These are phyloP conservation scores for Tylopilus sp. DNA, from an alignment of 768 basidiomycete genomes.

Conservation along the genomic window DNA sequence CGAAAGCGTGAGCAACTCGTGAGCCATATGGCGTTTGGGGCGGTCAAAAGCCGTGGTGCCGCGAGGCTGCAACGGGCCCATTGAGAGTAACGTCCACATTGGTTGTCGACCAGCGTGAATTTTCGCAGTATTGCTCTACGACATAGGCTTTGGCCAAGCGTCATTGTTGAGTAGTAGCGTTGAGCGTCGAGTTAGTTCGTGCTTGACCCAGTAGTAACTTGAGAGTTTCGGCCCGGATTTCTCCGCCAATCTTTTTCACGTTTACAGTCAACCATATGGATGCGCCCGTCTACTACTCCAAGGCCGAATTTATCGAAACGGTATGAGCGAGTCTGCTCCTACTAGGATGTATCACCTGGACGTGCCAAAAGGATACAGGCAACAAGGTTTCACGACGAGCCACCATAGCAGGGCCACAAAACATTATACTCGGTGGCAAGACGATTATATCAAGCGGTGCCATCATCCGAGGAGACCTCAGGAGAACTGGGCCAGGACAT, in stretches of 20 bases:
- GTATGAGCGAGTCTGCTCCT: conserved; percentile 38
- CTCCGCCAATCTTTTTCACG: neutral
- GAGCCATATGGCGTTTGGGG: neutral
- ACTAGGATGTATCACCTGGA: neutral
- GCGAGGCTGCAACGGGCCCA: neutral
- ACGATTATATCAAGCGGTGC: conserved; percentile 89
- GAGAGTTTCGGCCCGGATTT: neutral
- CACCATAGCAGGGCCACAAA: conserved; percentile 89
- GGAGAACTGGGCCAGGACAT: conserved; percentile 86
- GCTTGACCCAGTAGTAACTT: too few species aligned
- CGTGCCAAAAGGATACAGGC: conserved; percentile 70
- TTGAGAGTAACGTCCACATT: conserved; percentile 6
- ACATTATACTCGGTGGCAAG: conserved; percentile 96
- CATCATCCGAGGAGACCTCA: conserved; percentile 90
- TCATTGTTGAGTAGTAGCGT: conserved; percentile 8
- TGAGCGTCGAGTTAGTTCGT: neutral
- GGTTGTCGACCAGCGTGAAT: neutral
- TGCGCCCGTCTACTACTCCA: conserved; percentile 72
- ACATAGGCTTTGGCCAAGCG: conserved; percentile 13
- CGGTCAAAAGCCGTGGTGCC: neutral
- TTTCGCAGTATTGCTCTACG: conserved; percentile 12
- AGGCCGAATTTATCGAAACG: conserved; percentile 86
- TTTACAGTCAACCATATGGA: conserved; percentile 47
- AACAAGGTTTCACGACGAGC: conserved; percentile 95
- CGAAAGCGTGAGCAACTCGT: neutral